Base-by-base conservation (phyloP, 805 yeast species). In the Wickerhamiella shivajii region DNA sequence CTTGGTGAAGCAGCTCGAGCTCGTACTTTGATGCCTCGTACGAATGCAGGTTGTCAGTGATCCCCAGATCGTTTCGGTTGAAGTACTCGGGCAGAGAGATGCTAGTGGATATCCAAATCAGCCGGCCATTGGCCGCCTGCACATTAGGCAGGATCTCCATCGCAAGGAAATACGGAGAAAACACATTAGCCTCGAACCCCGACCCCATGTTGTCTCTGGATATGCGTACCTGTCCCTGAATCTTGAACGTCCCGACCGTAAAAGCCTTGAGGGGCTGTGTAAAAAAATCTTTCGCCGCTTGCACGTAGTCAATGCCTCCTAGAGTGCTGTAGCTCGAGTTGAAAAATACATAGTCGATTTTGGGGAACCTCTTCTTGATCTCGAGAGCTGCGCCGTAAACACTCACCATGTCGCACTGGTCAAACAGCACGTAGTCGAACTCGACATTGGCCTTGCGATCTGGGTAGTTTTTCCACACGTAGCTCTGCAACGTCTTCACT, bases 141-240 rank as follows among this genome's bases (percentile, higher is more conserved):
- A 85, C 56, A 23, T 71, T 55, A 2, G 70, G 70, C 24, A 63
- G 53, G 14, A 87, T 56, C 41, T 69, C 73, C 44, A 77, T 79
- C 34, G 85, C 64, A 34, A 90, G 59, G 53, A 74, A 90, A 59
- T 79, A 85, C 2, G 97, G 97, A 0, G 93, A 94, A 57, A 90
- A 81, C n/a, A 87, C 94, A 51, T 90, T 90, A 4, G 90, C 92
- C 56, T 90, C 93, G 60, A 87, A 90, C 3, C 84, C 83, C 19
- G 78, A 59, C 1, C 97, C 96, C 62, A 87, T 45, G 0, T 71
- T 84, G 55, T 90, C 98, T 10, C 14, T 33, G 1, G 93, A 71
- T 47, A 67, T 71, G 17, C 75, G 74, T 3, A 96, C 95, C 12
- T 70, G 64, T 37, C 67, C 64, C 61, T 90, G 97, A 24, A 77